Evolutionary conservation across 257 asterid species (phyloP), one percentile per base, ranked within the genome.

Genomic region (Solanum corneliomulleri): DNA sequence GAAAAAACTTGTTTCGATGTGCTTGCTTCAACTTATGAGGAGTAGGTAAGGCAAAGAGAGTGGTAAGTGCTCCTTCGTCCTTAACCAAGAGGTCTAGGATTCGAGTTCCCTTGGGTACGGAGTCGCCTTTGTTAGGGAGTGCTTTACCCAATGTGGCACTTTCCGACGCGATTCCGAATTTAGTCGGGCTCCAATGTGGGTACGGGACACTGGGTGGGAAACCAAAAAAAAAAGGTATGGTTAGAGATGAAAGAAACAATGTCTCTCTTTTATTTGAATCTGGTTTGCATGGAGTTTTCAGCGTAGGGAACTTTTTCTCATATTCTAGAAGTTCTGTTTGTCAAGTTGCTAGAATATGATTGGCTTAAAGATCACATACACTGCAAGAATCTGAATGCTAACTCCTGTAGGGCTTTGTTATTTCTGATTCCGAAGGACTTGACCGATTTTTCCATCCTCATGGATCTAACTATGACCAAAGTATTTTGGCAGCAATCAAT

Each of bases 351-450:
- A 80, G 44, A 47, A 47, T 80, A 31, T 80, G 66, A 80, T 41
- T 75, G 56, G 21, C 21, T 75, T 41, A 75, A 75, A 20, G 44
- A 80, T 80, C 42, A 18, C 44, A 47, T 80, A 80, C 27, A 27
- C 11, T 9, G 18, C 66, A 47, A 81, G 66, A 49, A 72, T 49
- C 81, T 58, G 39, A 70, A 71, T 49, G 39, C 72, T 87, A 31
- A 75, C 85, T 83, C 85, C 87, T 92, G 87, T 87, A 95, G 98
- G 98, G 97, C 33, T 92, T 94, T 84, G 90, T 96, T 86, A 96
- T 96, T 86, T 91, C 99, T 31, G 99, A 96, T 86, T 89, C 96
- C 16, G 97, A 94, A 91, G 99, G 91, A 75, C 90, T 96, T 35
- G 98, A 95, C 91, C 91, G 98, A 88, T 95, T 96, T 87, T 91